Evolutionary conservation across 495 filamentous ascomycete species (phyloP).

Genomic region (Podospora conica): DNA sequence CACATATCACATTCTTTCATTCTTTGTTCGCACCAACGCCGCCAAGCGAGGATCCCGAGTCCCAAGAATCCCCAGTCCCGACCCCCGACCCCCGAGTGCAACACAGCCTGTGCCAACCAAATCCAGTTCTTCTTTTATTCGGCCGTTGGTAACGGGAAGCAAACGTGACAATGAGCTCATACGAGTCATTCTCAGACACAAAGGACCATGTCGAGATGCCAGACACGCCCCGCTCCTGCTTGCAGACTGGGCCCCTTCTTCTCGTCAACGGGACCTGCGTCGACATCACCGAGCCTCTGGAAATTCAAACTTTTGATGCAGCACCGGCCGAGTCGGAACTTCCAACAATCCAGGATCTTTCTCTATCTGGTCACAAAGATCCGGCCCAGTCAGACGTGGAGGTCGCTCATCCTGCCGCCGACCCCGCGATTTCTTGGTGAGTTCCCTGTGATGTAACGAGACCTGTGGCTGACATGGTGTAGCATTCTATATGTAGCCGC

Average conservation of each 20-base stretch:
- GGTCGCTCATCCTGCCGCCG: background rate
- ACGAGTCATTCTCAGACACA: background rate
- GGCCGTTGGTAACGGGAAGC: background rate
- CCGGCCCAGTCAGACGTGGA: background rate
- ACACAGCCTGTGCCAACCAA: background rate
- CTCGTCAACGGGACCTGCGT: no score
- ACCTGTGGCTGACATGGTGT: background rate
- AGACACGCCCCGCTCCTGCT: background rate
- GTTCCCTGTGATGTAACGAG: background rate
- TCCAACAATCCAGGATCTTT: background rate
- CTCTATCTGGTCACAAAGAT: background rate
- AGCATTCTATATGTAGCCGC: background rate
- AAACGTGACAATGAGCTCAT: background rate
- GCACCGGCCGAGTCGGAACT: background rate
- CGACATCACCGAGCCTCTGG: no score
- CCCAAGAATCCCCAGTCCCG: background rate
- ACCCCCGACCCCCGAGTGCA: no score
- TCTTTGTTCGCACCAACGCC: background rate
- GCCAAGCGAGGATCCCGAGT: background rate
- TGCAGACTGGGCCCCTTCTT: no score
- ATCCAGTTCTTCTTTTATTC: background rate
- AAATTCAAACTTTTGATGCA: no score
- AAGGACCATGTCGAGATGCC: background rate
- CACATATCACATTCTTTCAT: no score
- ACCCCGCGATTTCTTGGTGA: background rate